Evolutionary conservation across 352 stramenopile species (phyloP).

Genomic region (Phytophthora idaei): DNA sequence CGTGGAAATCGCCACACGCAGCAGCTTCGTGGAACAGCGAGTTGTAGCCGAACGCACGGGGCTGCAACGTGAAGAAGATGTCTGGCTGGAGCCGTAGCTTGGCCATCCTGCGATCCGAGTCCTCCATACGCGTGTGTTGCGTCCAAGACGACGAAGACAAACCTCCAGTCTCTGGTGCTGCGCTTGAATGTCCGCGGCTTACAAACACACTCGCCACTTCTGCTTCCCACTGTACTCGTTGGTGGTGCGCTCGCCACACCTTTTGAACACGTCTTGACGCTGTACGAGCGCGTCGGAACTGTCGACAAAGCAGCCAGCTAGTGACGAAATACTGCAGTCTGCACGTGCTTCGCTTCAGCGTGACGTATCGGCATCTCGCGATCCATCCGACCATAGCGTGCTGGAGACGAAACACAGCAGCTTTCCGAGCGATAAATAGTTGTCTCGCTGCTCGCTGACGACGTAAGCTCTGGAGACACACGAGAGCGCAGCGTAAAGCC

Average conservation of each 20-base stretch:
- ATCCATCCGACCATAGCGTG: slow-evolving; percentile 61
- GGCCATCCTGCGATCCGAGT: slow-evolving; percentile 66
- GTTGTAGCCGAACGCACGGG: slow-evolving; percentile 61
- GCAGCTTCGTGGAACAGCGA: slow-evolving; percentile 75
- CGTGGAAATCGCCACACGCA: slow-evolving; percentile 71
- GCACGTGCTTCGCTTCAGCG: slow-evolving; percentile 32
- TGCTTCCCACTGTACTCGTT: slow-evolving; percentile 42
- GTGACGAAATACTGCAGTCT: slow-evolving; percentile 58
- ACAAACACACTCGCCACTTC: slow-evolving; percentile 64
- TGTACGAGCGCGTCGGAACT: slow-evolving; percentile 40
- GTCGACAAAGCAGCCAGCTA: slow-evolving; percentile 57
- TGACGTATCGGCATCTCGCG: slow-evolving; percentile 46
- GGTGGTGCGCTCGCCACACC: slow-evolving; percentile 45
- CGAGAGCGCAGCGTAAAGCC: slow-evolving; percentile 28
- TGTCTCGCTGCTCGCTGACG: slow-evolving; percentile 42
- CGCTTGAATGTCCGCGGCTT: slow-evolving; percentile 11
- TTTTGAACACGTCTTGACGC: slow-evolving; percentile 49
- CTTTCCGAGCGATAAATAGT: slow-evolving; percentile 24
- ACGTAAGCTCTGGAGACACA: slow-evolving; percentile 54
- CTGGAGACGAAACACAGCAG: slow-evolving; percentile 48
- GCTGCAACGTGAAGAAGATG: slow-evolving; percentile 61
- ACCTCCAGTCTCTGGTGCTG: slow-evolving; percentile 14
- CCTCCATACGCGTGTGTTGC: slow-evolving; percentile 68
- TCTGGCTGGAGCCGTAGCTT: slow-evolving; percentile 51
- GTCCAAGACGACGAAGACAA: slow-evolving; percentile 36